Conservation (phyloP, 371 early-diverging fungal genomes). For the Saksenaea vasiformis region DNA sequence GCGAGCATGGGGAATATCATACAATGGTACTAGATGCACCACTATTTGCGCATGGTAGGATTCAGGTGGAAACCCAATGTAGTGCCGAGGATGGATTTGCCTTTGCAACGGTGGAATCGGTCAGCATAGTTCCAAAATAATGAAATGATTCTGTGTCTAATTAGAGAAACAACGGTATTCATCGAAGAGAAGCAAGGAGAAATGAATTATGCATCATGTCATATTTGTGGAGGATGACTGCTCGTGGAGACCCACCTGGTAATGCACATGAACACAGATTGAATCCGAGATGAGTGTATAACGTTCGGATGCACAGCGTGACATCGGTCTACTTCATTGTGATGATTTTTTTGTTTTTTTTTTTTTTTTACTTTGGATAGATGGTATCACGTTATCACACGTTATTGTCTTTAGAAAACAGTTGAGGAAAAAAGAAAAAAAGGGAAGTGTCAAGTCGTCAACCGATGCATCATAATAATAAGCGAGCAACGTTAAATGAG, state of each 20-base stretch:
- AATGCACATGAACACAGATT: not conserved
- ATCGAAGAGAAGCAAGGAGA: not conserved
- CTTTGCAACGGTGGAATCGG: not conserved
- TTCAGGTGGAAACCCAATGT: conserved; percentile 20
- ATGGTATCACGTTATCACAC: no score
- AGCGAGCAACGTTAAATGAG: no score
- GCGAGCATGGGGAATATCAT: conserved; percentile 62
- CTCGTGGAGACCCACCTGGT: not conserved
- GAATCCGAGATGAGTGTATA: not conserved
- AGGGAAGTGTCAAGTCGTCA: no score
- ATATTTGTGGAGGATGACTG: not conserved
- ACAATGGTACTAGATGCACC: conserved; percentile 59
- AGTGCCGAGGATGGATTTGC: not conserved
- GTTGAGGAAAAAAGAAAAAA: no score
- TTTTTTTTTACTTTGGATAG: no score
- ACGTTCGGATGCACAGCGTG: not conserved
- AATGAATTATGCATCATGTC: not conserved
- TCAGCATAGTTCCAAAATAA: not conserved
- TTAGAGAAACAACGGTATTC: not conserved
- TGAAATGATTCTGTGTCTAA: not conserved
- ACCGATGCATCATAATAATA: no score
- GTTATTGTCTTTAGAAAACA: no score
- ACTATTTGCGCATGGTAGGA: conserved; percentile 27
- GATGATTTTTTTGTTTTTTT: no score
- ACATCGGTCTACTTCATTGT: not conserved